Evolutionary conservation across 2,329 filamentous ascomycete species (phyloP), one percentile per base, ranked within the genome.

Genomic region (Aciculosporium take): DNA sequence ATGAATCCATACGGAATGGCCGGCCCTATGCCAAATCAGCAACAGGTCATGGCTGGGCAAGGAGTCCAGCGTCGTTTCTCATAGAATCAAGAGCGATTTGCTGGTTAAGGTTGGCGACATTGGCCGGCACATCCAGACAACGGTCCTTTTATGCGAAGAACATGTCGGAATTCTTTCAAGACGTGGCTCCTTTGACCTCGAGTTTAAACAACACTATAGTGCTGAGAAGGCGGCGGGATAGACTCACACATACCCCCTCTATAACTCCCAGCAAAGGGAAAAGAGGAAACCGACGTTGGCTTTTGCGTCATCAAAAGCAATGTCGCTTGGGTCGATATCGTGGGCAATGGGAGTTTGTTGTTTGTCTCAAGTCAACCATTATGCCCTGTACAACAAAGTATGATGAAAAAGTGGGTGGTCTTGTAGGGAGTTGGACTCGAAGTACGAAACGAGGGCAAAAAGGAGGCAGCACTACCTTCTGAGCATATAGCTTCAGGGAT

Each of bases 1-100:
- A 72, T 76, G 57, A 75, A 76, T 47, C 71, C 72, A 0, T 78
- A 77, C 48, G 69, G 68, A 33, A 75, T 77, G 71, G 67, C 62
- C 7, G 67, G 64, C 4, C 62, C 67, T 1, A 71, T 76, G 45
- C 53, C 64, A 4, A 65, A 64, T 45, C 44, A 75, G 50, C 44
- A 75, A 50, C 64, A 67, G 24, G 70, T 75, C 41, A 72, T 75
- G 62, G 67, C 69, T 33, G 69, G 71, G 28, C 71, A 74, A 52
- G 65, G 65, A 42, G 64, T 71, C 7, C 66, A 71, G 50, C 66
- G 74, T 44, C 72, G 73, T 45, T 76, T 71, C 58, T 75, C 69
- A 57, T 78, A 73, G 60, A 50, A 52, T 46, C 52, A 45, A 47
- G 41, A n/a, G 13, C 15, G 10, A 37, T 29, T 37, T 27, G 20